Conservation (phyloP, 1,284 basidiomycete species). For the Rhodotorula sp. region DNA sequence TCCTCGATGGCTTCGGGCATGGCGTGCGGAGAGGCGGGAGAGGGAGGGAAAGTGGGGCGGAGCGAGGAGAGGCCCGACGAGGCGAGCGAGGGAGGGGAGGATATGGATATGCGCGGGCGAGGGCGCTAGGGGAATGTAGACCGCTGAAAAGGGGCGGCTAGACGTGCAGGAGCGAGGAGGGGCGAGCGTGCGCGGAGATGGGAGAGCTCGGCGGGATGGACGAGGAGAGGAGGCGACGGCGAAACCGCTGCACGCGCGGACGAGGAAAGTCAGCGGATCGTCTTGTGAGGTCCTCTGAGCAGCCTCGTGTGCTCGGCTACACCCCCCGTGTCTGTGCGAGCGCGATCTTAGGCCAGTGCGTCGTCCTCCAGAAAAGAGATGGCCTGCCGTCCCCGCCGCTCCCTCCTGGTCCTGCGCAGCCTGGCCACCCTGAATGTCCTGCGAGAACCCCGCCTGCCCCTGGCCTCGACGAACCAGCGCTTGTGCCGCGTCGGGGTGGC, state of each 20-base stretch:
- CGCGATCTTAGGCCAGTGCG: background rate
- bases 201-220: background rate
- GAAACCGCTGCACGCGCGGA: background rate
- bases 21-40: background rate
- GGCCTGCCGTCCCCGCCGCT: too few relatives aligned
- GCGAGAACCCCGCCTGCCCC: too few relatives aligned
- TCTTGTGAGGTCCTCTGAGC: background rate
- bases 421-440: too few relatives aligned
- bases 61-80: background rate
- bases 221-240: background rate
- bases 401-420: too few relatives aligned
- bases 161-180: background rate
- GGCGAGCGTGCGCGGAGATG: background rate
- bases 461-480: too few relatives aligned
- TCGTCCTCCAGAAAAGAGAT: too few relatives aligned
- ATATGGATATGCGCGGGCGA: background rate
- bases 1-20: constrained; percentile 29
- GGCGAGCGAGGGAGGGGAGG: background rate
- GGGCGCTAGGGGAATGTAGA: background rate
- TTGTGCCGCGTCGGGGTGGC: too few relatives aligned
- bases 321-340: background rate
- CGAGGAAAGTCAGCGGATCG: background rate
- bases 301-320: too few relatives aligned
- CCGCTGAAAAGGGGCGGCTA: background rate
- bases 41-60: background rate